Base-by-base conservation (phyloP, 1,284 basidiomycete species). In the Irpex lacteus region DNA sequence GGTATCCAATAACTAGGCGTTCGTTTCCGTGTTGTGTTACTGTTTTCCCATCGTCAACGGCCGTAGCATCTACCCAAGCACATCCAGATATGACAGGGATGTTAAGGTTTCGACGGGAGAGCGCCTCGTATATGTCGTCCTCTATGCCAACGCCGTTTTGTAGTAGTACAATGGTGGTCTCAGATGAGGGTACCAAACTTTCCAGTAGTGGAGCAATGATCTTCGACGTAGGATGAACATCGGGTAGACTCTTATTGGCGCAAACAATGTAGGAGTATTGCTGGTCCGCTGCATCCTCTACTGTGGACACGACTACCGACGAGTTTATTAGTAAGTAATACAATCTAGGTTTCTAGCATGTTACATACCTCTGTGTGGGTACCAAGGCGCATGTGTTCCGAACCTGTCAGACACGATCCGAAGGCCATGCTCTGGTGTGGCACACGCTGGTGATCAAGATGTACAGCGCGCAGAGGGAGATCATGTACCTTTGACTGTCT, bases 81-180 rank as follows among this genome's bases (percentile, higher is more conserved):
- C 77, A 77, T 9, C 71, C 75, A 0, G 75, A 76, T 49, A 81
- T 70, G 66, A 81, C 72, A 36, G 72, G 69, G 15, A 50, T 63
- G 38, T 44, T 50, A 32, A 60, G 34, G 36, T 49, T 56, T 11
- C 57, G 67, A 26, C 61, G 58, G 32, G 64, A 18, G 18, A 74
- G 71, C n/a, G 72, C 71, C 0, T 65, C 64, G 49, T 73, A 71
- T 11, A 80, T 69, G 47, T 75, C 77, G 60, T 74, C 72, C 61
- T 80, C 75, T 52, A 80, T 77, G 3, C 78, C 78, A 60, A 81
- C 74, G 4, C 79, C 79, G 66, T 81, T 80, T 67, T 78, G 76
- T 47, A 79, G 71, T 15, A 78, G 70, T 7, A 78, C 74, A 62
- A 78, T 75, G 4, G 73, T 62, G 11, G 70, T 69, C 5, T 65